A percentile compares a stretch with the other conserved stretches of the same genome.
Conservation (phyloP, 305 asterid species). For the Lippia alba region DNA sequence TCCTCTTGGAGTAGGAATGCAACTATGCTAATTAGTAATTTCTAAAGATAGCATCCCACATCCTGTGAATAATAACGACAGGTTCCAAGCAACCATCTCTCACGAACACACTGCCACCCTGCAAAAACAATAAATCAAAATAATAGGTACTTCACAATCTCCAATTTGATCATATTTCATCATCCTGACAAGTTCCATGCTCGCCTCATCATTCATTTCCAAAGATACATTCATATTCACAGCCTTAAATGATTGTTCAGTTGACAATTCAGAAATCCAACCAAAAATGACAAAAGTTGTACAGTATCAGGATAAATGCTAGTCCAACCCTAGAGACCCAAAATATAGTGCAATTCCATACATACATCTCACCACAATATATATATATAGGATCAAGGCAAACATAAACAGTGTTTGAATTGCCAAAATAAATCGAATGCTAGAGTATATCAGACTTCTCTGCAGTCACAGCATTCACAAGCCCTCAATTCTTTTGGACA, state of each 20-base stretch:
- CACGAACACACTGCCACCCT: constrained; percentile 84
- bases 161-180: not conserved
- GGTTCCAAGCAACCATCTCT: constrained; percentile 71
- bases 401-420: too few species aligned
- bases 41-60: constrained; percentile 76
- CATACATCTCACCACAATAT: too few species aligned
- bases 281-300: not conserved
- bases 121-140: constrained; percentile 5
- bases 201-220: too few species aligned
- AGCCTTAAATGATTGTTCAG: not conserved
- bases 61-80: constrained; percentile 66
- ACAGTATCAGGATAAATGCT: not conserved
- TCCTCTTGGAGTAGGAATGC: constrained; percentile 84
- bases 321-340: not conserved
- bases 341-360: not conserved
- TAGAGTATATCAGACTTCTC: constrained; percentile 67
- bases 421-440: not conserved
- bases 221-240: not conserved
- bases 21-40: constrained; percentile 70
- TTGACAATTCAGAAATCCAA: constrained; percentile 1
- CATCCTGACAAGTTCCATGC: too few species aligned
- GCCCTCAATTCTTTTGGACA: constrained; percentile 83
- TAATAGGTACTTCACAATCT: constrained; percentile 13
- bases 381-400: too few species aligned
- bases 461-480: constrained; percentile 77